Evolutionary conservation across 345 rosid genomes (phyloP), one percentile per base, ranked within the genome.

Genomic region (Citropsis articulata): DNA sequence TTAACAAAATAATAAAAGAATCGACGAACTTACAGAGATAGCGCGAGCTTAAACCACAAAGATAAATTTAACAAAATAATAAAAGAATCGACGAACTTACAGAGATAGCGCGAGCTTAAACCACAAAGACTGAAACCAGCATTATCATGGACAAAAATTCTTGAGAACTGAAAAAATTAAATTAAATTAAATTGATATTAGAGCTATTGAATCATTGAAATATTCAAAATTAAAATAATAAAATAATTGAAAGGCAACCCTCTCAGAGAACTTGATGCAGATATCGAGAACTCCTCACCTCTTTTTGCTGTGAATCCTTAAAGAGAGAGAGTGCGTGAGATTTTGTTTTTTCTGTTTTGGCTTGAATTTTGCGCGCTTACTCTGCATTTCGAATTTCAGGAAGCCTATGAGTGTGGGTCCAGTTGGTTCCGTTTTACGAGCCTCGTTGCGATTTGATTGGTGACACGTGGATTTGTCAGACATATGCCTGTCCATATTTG

Each of bases 351-450:
- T 19, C 42, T 5, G n/a, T 69, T 59, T 64, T 59, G 57, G 75
- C 82, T 84, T 89, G 55, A 84, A 80, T 85, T 88, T 89, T 90
- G 50, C 88, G 93, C 93, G 93, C 92, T 81, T 79, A 61, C 53
- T 25, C 33, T 55, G 21, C 31, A 77, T 89, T 88, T 86, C 82
- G 82, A 86, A 83, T 66, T 83, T 77, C 40, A 62, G 67, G 68
- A 53, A 60, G 81, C 76, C 71, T 73, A 21, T 19, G 64, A 8
- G 16, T 27, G 53, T 66, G 77, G 61, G 68, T 22, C 71, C 42
- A 0, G 1, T 45, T 45, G 13, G 16, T 45, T 4, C 50, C 0
- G 50, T 45, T 33, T 21, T 22, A 50, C 5, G 6, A 10, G 5
- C 6, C 10, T 27, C 40, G 1, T 2, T 45, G 19, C 35, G 35